Evolutionary conservation across 176 grass and related monocot genomes (phyloP), one percentile per base, ranked within the genome.

Genomic region (Aechmea fasciata): DNA sequence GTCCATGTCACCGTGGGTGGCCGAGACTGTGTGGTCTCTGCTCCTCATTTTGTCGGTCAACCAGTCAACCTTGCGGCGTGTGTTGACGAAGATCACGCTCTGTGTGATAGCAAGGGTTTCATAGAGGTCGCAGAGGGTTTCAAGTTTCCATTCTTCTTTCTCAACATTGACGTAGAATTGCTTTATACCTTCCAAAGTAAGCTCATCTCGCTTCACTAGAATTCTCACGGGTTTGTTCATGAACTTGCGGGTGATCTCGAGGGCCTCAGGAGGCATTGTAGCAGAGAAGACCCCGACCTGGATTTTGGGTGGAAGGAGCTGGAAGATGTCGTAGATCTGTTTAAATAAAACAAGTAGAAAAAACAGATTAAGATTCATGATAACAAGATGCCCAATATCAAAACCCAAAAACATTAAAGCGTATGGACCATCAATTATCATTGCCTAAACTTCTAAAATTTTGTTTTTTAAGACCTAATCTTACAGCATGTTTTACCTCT

Each of bases 241-340:
- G 55, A 20, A 59, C 19, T 59, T 59, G 55, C 55, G 55, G 19
- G 55, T 59, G 55, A 59, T 59, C 55, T 59, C 55, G 19, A 59
- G 55, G 19, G 55, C 55, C 13, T 59, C 13, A 59, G n/a, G 55
- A 18, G 55, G 55, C 55, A 59, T 59, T 59, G 55, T 59, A 9
- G 55, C 55, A 59, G 14, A 59, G 55, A 59, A 59, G 10, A 59
- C 55, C 15, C 55, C 55, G 4, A 59, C 15, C 55, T 57, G 52
- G n/a, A 57, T 57, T 57, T 57, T 57, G 52, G 52, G n/a, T 15
- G 52, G 52, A 57, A 57, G 52, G n/a, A 57, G 52, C 52, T 57
- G 52, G 13, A 57, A 57, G 52, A 59, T 59, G 10, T 59, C 55
- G 3, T 59, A 59, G 55, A 59, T 59, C 55, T 57, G n/a, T 9